Percentiles rank a stretch among this genome's conserved stretches.
These are phyloP conservation scores for Citrus trifoliata DNA, from an alignment of 345 rosid species.

Conservation along the genomic window DNA sequence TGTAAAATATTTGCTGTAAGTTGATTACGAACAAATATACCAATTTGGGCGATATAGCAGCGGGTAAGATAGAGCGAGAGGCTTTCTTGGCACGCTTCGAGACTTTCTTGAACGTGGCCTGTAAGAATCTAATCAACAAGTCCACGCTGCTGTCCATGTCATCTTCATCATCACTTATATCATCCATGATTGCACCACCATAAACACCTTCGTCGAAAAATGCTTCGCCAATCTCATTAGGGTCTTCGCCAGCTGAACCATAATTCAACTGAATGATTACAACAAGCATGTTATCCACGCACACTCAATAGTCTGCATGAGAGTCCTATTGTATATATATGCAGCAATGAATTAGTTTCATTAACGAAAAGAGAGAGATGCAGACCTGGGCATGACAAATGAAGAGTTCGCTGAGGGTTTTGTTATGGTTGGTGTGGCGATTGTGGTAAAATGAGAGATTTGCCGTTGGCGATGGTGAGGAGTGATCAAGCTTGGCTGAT, in stretches of 20 bases:
- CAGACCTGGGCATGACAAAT: slow-evolving; percentile 25
- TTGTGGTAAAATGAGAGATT: slow-evolving; percentile 11
- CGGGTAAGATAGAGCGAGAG: slow-evolving; percentile 58
- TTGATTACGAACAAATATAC: slow-evolving; percentile 16
- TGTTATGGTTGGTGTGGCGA: slow-evolving; percentile 7
- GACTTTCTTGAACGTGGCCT: slow-evolving; percentile 56
- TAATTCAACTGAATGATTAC: slow-evolving; percentile 31
- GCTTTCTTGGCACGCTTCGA: slow-evolving; percentile 76
- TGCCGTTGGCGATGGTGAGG: not conserved
- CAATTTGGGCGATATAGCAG: slow-evolving; percentile 60
- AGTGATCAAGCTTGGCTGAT: slow-evolving; percentile 6
- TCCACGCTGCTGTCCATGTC: slow-evolving; percentile 71
- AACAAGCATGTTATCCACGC: no score
- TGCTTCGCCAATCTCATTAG: slow-evolving; percentile 34
- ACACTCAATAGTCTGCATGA: no score
- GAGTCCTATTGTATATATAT: no score
- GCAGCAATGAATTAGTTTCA: not conserved
- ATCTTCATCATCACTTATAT: slow-evolving; percentile 46
- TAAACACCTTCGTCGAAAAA: slow-evolving; percentile 39
- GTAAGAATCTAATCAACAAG: slow-evolving; percentile 60
- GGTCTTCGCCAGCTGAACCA: slow-evolving; percentile 28
- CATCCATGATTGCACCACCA: slow-evolving; percentile 28
- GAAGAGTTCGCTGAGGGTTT: not conserved
- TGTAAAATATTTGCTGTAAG: not conserved
- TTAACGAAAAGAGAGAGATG: not conserved